phyloP scores from a whole-genome alignment of 176 grass and related monocot species.

The Raddia distichophylla region DNA sequence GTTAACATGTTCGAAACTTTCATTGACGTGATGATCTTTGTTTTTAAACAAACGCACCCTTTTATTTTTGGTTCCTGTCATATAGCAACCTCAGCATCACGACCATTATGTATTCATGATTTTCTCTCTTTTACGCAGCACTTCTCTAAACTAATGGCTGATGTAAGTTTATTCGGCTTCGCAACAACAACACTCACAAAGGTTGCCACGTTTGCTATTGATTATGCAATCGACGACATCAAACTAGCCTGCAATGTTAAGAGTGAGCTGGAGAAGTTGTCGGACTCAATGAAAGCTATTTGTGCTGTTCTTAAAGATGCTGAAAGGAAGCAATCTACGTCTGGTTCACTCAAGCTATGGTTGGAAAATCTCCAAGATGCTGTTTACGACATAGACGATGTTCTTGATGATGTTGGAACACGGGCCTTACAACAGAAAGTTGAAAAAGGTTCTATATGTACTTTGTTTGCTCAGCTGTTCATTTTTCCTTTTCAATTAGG shows the following conservation, averaged over 20 bases:
- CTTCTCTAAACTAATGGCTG: not conserved
- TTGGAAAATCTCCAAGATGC: constrained; percentile 10
- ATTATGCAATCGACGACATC: not conserved
- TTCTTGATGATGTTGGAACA: not conserved
- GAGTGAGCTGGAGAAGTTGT: not conserved
- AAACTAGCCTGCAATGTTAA: constrained; percentile 2
- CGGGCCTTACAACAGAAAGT: not conserved
- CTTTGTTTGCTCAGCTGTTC: not conserved
- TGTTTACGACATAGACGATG: constrained; percentile 28
- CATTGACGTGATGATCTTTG: not conserved
- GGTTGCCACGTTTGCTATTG: not conserved
- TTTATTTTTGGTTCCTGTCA: not conserved
- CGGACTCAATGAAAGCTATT: not conserved
- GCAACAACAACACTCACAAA: not conserved
- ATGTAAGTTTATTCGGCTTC: not conserved
- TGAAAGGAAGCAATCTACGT: constrained; percentile 10
- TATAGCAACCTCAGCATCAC: not conserved
- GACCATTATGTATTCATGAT: not conserved
- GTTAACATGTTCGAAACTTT: not conserved
- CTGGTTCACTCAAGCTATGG: not conserved
- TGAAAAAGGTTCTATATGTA: not conserved
- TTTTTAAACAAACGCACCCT: not conserved
- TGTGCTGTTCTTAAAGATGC: constrained; percentile 16
- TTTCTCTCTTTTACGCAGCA: not conserved
- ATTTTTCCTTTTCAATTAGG: not conserved